phyloP scores from a whole-genome alignment of 2,329 filamentous ascomycete species.

The Calonectria leucothoes region DNA sequence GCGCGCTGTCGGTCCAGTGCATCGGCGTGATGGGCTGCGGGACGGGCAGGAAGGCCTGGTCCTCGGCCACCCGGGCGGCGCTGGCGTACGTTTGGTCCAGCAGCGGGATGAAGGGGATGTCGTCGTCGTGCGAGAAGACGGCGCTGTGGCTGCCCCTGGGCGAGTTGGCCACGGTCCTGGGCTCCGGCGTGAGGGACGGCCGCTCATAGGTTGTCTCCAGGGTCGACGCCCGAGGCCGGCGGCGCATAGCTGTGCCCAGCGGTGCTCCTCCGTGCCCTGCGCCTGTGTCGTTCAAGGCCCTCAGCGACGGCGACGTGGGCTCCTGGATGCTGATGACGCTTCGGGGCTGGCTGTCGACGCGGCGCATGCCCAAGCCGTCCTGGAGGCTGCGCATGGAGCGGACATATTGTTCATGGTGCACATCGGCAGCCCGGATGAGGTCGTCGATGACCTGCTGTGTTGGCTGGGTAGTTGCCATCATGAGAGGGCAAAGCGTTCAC shows the following conservation, averaged over 20 bases:
- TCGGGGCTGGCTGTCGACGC: conserved; percentile 31
- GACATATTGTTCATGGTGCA: conserved; percentile 49
- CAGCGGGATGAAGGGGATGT: conserved; percentile 47
- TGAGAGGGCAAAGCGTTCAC: conserved; percentile 25
- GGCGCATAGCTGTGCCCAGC: conserved; percentile 20
- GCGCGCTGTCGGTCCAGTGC: conserved; percentile 53
- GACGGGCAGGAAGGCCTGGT: conserved; percentile 30
- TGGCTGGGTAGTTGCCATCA: conserved; percentile 29
- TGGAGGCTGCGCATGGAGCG: conserved; percentile 44
- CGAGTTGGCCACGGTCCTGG: conserved; percentile 35
- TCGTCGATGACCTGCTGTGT: conserved; percentile 46
- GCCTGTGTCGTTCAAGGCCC: conserved; percentile 32
- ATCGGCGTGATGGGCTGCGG: conserved; percentile 32
- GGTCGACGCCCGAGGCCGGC: conserved; percentile 43
- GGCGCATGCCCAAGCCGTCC: conserved; percentile 37
- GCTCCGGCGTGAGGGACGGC: conserved; percentile 38
- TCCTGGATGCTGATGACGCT: conserved; percentile 31
- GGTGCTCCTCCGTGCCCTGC: background rate
- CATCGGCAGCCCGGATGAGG: conserved; percentile 47
- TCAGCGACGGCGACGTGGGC: conserved; percentile 44
- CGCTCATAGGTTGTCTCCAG: conserved; percentile 43
- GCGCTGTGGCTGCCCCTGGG: conserved; percentile 32
- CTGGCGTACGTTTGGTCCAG: conserved; percentile 30
- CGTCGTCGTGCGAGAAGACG: conserved; percentile 43
- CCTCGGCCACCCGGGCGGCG: conserved; percentile 23